These are phyloP conservation scores for Phytophthora hibernalis DNA, from an alignment of 352 stramenopile genomes.

Conservation along the genomic window DNA sequence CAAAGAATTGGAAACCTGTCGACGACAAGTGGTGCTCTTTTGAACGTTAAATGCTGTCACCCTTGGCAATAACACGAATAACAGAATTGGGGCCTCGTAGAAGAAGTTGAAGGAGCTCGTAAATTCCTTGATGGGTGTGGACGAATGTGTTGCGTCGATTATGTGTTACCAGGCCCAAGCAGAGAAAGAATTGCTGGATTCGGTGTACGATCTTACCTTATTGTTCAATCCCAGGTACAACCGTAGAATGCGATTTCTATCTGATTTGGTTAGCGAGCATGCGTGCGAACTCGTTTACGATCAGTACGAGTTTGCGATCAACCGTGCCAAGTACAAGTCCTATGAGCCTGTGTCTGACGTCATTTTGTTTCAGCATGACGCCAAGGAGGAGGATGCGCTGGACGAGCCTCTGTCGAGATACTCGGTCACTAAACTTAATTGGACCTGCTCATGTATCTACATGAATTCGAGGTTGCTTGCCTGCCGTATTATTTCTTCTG, in stretches of 20 bases:
- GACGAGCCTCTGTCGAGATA: slow-evolving; percentile 26
- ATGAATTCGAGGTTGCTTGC: slow-evolving; percentile 18
- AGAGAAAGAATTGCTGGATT: slow-evolving; percentile 20
- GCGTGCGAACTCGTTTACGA: no score
- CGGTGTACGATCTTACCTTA: slow-evolving; percentile 16
- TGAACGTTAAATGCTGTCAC: no score
- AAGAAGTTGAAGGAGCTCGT: slow-evolving; percentile 33
- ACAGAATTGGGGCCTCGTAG: slow-evolving; percentile 33
- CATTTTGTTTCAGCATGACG: slow-evolving; percentile 8
- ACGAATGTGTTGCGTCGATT: no score
- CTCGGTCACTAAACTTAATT: slow-evolving; percentile 12
- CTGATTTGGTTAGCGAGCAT: slow-evolving; percentile 31
- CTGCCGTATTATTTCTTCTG: slow-evolving; percentile 28
- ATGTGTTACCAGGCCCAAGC: slow-evolving; percentile 25
- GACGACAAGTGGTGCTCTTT: no score
- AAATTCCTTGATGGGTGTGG: slow-evolving; percentile 18
- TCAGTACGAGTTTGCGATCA: slow-evolving; percentile 27
- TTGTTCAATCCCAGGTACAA: slow-evolving; percentile 21
- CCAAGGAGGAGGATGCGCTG: neutral
- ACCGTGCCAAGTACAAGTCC: slow-evolving; percentile 15
- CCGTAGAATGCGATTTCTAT: slow-evolving; percentile 14
- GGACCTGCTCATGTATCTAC: slow-evolving; percentile 30
- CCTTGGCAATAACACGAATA: slow-evolving; percentile 47
- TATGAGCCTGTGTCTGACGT: slow-evolving; percentile 10
- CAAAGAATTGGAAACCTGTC: no score